These are phyloP conservation scores for Vitis amurensis DNA, from an alignment of 164 flowering plant species.

Conservation along the genomic window DNA sequence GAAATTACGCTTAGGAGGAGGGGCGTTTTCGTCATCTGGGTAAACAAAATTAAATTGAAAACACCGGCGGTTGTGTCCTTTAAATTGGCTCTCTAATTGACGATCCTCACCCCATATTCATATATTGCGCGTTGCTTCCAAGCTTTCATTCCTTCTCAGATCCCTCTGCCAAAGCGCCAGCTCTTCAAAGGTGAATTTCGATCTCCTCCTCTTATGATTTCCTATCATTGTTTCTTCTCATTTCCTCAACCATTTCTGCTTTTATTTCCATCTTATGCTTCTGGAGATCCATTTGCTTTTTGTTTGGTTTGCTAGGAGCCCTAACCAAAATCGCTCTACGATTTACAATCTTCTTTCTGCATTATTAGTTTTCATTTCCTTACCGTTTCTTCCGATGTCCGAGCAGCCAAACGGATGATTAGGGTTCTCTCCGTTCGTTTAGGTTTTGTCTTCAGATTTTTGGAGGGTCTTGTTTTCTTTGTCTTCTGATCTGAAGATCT, in stretches of 20 bases:
- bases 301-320: not conserved
- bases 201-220: not conserved
- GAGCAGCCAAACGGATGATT: not conserved
- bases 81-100: slow-evolving; percentile 8
- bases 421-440: not conserved
- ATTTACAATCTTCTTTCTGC: too few species aligned
- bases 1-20: not conserved
- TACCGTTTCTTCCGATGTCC: not conserved
- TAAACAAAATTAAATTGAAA: not conserved
- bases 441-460: not conserved
- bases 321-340: too few species aligned
- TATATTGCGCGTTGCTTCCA: slow-evolving; percentile 17
- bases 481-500: slow-evolving; percentile 9
- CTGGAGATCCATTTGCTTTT: not conserved
- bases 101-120: not conserved
- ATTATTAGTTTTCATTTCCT: not conserved
- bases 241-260: too few species aligned
- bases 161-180: slow-evolving; percentile 11
- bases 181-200: slow-evolving; percentile 14
- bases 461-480: not conserved
- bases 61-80: too few species aligned
- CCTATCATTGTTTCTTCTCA: too few species aligned
- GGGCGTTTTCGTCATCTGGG: slow-evolving; percentile 7
- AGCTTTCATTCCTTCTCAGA: slow-evolving; percentile 15
- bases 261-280: too few species aligned